phyloP scores from a whole-genome alignment of 1,139 yeast species.

The Pichia sp. region DNA sequence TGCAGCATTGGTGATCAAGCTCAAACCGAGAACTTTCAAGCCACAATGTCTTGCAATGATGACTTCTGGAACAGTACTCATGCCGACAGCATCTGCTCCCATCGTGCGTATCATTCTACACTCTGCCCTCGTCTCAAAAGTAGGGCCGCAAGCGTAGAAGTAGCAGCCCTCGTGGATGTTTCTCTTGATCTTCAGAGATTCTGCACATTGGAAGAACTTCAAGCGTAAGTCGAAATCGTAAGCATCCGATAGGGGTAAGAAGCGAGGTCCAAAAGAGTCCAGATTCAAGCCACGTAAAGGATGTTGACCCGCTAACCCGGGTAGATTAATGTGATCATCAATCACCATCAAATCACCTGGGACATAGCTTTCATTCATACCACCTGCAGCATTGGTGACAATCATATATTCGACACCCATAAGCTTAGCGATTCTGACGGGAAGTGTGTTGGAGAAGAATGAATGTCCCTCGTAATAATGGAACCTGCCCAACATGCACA shows the following conservation, averaged over 20 bases:
- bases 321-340: slow-evolving; percentile 81
- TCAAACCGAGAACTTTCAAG: slow-evolving; percentile 71
- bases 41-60: slow-evolving; percentile 88
- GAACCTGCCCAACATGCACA: slow-evolving; percentile 89
- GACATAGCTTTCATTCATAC: slow-evolving; percentile 53
- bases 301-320: slow-evolving; percentile 84
- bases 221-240: slow-evolving; percentile 69
- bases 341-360: slow-evolving; percentile 92
- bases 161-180: slow-evolving; percentile 81
- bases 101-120: slow-evolving; percentile 61
- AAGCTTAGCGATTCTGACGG: slow-evolving; percentile 65
- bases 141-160: slow-evolving; percentile 85
- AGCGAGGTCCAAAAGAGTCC: slow-evolving; percentile 75
- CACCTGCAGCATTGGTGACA: slow-evolving; percentile 96
- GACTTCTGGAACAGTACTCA: slow-evolving; percentile 97
- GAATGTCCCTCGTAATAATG: slow-evolving; percentile 91
- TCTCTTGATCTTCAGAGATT: slow-evolving; percentile 41
- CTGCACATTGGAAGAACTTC: slow-evolving; percentile 46
- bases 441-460: slow-evolving; percentile 76
- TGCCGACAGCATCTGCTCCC: slow-evolving; percentile 96
- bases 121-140: slow-evolving; percentile 91
- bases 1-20: slow-evolving; percentile 80
- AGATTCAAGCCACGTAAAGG: slow-evolving; percentile 87
- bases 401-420: slow-evolving; percentile 57
- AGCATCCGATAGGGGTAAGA: slow-evolving; percentile 84